Percentiles rank a stretch among this genome's conserved stretches.
Conservation (phyloP, 495 filamentous ascomycete genomes). For the Tricharina praecox region DNA sequence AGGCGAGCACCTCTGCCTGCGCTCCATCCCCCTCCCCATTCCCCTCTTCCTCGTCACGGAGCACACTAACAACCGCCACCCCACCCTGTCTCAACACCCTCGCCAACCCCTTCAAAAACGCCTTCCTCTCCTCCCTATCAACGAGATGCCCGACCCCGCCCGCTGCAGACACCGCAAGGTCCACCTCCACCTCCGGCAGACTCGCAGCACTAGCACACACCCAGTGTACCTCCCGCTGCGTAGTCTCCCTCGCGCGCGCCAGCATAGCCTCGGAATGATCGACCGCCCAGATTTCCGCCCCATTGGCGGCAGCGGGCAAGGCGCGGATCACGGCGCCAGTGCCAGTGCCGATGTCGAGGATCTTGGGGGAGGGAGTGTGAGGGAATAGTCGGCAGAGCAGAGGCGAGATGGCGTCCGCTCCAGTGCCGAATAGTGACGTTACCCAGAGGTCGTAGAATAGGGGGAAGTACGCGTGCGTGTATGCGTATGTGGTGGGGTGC, state of each 20-base stretch:
- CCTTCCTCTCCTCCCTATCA: slow-evolving; percentile 57
- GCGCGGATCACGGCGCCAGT: slow-evolving; percentile 1
- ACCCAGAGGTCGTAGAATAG: slow-evolving; percentile 10
- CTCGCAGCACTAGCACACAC: slow-evolving; percentile 26
- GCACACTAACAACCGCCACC: background rate
- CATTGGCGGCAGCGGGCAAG: background rate
- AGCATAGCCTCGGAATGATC: slow-evolving; percentile 27
- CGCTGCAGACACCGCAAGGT: slow-evolving; percentile 15
- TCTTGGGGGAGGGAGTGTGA: background rate
- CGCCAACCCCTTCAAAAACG: slow-evolving; percentile 74
- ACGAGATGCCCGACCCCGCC: slow-evolving; percentile 29
- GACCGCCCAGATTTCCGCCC: slow-evolving; percentile 2
- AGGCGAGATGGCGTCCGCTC: background rate
- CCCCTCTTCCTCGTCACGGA: no score
- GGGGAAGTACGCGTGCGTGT: slow-evolving; percentile 7
- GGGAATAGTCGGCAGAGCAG: slow-evolving; percentile 5
- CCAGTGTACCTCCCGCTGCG: slow-evolving; percentile 41
- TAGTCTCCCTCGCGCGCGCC: slow-evolving; percentile 48
- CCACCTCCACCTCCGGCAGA: slow-evolving; percentile 33
- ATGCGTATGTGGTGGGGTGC: slow-evolving; percentile 9
- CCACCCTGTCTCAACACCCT: slow-evolving; percentile 29
- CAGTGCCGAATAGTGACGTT: slow-evolving; percentile 1
- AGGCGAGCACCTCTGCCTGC: slow-evolving; percentile 56
- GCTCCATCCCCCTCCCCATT: slow-evolving; percentile 69
- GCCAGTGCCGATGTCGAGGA: slow-evolving; percentile 12